phyloP scores from a whole-genome alignment of 2,329 filamentous ascomycete genomes.

The Ramularia collo-cygni region DNA sequence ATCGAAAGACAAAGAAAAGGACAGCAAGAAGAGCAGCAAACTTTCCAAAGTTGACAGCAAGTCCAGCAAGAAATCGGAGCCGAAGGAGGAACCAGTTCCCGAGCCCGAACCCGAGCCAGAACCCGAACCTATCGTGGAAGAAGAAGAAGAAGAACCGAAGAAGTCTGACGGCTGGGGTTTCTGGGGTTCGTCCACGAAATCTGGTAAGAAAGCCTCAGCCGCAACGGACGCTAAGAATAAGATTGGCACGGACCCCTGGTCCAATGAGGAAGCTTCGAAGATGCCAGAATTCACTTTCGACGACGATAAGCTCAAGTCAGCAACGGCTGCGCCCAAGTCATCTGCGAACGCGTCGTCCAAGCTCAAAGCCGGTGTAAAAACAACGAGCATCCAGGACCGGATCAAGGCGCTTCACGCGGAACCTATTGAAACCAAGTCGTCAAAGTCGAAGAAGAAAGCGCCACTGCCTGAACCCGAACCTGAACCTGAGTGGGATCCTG shows the following conservation, averaged over 20 bases:
- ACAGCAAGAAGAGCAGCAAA: conserved; percentile 23
- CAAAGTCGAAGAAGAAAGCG: conserved; percentile 23
- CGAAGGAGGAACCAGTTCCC: conserved; percentile 29
- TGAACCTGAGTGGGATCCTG: conserved; percentile 14
- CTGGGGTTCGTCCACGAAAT: conserved; percentile 41
- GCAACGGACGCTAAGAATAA: conserved; percentile 30
- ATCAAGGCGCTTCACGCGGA: conserved; percentile 42
- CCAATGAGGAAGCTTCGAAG: conserved; percentile 40
- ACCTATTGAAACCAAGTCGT: conserved; percentile 33
- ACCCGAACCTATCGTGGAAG: conserved; percentile 3
- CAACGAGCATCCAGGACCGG: conserved; percentile 45
- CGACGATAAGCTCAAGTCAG: conserved; percentile 32
- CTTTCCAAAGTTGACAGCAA: conserved; percentile 24
- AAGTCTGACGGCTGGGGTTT: conserved; percentile 35
- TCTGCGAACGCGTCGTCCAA: conserved; percentile 36
- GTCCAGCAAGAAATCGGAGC: conserved; percentile 25
- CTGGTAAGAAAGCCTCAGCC: conserved; percentile 35
- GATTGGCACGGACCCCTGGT: conserved; percentile 36
- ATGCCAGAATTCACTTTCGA: conserved; percentile 38
- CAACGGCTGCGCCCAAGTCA: conserved; percentile 37
- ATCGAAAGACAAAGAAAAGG: conserved; percentile 23
- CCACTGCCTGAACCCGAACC: conserved; percentile 29
- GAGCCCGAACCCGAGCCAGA: conserved; percentile 11
- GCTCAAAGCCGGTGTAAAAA: conserved; percentile 37
- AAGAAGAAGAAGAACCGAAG: conserved; percentile 17